Base-by-base conservation (phyloP, 768 basidiomycete genomes). In the Mycena polygramma region DNA sequence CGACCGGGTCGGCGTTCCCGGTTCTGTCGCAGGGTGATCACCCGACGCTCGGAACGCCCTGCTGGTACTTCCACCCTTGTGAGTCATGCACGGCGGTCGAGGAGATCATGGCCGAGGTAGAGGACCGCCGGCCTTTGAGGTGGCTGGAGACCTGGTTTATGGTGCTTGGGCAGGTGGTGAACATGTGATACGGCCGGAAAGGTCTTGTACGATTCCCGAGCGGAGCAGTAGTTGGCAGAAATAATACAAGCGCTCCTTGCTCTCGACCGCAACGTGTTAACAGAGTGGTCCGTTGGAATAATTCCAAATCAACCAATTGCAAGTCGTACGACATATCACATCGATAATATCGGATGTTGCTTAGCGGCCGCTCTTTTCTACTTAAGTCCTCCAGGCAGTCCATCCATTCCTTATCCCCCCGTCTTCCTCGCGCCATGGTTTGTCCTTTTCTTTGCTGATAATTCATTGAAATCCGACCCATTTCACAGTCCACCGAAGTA, bases 61-160 rank as follows among this genome's bases (percentile, higher is more conserved):
- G 89, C 64, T 97, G 94, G 94, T 94, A 91, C 75, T 82, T 97
- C 46, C 96, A 97, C 77, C 96, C 96, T 13, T 97, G 96, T 77
- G 90, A 94, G 78, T 93, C 91, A 5, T 85, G 85, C 13, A 79
- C 79, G 41, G 88, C 90, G 1, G 88, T 97, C 1, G 81, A 82
- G 26, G 95, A 97, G 79, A 81, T 97, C 24, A 77, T 95, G 80
- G 73, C 75, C 24, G 92, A 90, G 70, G 78, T 83, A 14, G 77
- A 78, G 19, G 70, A 74, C 43, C 78, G 77, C 7, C 78, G 74
- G 35, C 77, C 80, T 57, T 74, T 81, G 35, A 82, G 85, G 46
- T 92, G 90, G 92, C 64, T 95, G 74, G 89, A 93, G 76, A 81
- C 85, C 4, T 97, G 96, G 96, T 88, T 95, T 53, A 84, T 94